Evolutionary conservation across 1,284 basidiomycete genomes (phyloP), one percentile per base, ranked within the genome.

Genomic region (Pulveroboletus sp.): DNA sequence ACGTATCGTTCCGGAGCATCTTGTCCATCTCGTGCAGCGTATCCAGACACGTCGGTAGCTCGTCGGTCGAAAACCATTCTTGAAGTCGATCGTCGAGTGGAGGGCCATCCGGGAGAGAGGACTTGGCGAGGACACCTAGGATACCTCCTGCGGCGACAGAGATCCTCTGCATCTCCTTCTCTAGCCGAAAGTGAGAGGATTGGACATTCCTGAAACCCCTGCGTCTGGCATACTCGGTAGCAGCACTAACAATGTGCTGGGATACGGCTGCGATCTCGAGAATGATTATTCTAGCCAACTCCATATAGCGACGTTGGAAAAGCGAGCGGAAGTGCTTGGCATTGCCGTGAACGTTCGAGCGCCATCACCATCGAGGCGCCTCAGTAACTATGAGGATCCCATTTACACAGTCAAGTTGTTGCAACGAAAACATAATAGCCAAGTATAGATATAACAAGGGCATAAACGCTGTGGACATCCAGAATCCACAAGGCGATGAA

Each of bases 121-220:
- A 29, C 18, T 58, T 40, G 20, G 11, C 18, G 28, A 57, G 56
- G 17, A 51, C 20, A n/a, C n/a, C 24, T 3, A 58, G 56, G 8
- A 57, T 43, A 24, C 55, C 43, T 6, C 18, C 18, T 1, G 57
- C 48, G 9, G 48, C 57, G 7, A 58, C 39, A 29, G 31, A 46
- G 31, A 58, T 38, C 26, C 18, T 24, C 18, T 58, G 57, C 57
- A 59, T 54, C 33, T 58, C 57, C 26, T 54, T 52, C 31, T 61
- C 59, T 11, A 59, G 38, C 22, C 58, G 58, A 51, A 59, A 58
- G 43, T 61, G 57, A 42, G 36, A 46, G 11, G 38, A 22, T 12
- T 35, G 42, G 20, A 62, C 25, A 1, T 43, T 61, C 42, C 28
- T 57, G 38, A 25, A 24, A 2, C 54, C 45, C 11, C 20, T 57